A percentile compares a stretch with the other conserved stretches of the same genome.
Conservation (phyloP, 2,329 filamentous ascomycete genomes). For the Apiospora pterosperma region DNA sequence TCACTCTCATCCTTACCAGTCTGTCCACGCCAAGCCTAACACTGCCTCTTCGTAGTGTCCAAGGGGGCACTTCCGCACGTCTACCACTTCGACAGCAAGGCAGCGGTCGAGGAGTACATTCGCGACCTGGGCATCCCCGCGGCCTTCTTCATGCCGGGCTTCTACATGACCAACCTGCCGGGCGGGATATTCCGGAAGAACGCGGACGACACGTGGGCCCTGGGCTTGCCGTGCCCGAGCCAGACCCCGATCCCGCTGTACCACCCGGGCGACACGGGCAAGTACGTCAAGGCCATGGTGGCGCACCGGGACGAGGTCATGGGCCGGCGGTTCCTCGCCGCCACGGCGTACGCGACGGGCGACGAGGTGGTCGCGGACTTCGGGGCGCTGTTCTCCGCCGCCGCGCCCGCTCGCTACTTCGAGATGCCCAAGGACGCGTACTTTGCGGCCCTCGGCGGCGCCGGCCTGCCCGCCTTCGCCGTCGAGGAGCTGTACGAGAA, state of each 20-base stretch:
- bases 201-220: conserved; percentile 25
- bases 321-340: conserved; percentile 37
- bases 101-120: conserved; percentile 52
- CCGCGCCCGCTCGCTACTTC: conserved; percentile 30
- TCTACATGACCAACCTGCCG: conserved; percentile 50
- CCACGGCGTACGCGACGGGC: conserved; percentile 31
- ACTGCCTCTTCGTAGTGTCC: conserved; percentile 24
- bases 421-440: conserved; percentile 35
- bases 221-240: conserved; percentile 27
- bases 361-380: conserved; percentile 50
- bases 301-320: conserved; percentile 29
- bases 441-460: conserved; percentile 25
- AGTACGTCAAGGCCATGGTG: conserved; percentile 35
- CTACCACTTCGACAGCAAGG: conserved; percentile 56
- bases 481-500: conserved; percentile 49
- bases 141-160: conserved; percentile 49
- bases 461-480: conserved; percentile 31
- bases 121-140: conserved; percentile 41
- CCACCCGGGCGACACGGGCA: conserved; percentile 33
- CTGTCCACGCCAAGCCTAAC: conserved; percentile 1
- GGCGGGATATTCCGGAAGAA: conserved; percentile 23
- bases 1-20: not conserved
- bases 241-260: conserved; percentile 31
- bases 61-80: conserved; percentile 38
- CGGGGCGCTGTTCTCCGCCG: conserved; percentile 42